These are phyloP conservation scores for Fagus sylvatica DNA, from an alignment of 306 rosid genomes.

Conservation along the genomic window DNA sequence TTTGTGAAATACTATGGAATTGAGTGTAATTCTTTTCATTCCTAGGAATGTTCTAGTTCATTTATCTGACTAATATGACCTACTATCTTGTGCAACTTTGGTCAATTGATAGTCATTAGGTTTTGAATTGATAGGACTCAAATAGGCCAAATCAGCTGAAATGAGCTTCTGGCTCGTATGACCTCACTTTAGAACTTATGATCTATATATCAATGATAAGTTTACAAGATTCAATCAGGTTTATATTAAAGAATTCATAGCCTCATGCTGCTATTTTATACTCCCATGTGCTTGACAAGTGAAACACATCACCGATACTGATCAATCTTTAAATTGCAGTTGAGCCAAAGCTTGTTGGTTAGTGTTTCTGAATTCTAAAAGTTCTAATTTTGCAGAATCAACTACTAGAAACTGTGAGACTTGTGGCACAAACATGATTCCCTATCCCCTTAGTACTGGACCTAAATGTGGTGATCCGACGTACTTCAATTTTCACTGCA, in stretches of 20 bases:
- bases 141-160: background rate
- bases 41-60: too few species aligned
- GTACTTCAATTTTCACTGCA: conserved; percentile 58
- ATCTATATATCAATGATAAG: background rate
- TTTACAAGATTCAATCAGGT: background rate
- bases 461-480: conserved; percentile 60
- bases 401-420: conserved; percentile 52
- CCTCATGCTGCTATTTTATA: background rate
- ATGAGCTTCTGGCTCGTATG: background rate
- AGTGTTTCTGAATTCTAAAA: conserved; percentile 17
- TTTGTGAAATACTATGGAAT: too few species aligned
- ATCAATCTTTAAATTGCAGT: background rate
- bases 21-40: too few species aligned
- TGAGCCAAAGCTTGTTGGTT: conserved; percentile 3
- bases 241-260: background rate
- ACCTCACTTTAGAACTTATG: background rate
- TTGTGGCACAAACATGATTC: conserved; percentile 75
- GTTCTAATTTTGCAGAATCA: conserved; percentile 47
- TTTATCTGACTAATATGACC: too few species aligned
- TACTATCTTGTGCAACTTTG: background rate
- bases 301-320: background rate
- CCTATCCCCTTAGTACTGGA: conserved; percentile 76
- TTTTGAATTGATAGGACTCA: background rate
- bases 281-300: background rate
- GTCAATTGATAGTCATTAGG: background rate